Base-by-base conservation (phyloP, 805 yeast genomes). In the Torulaspora quercuum region DNA sequence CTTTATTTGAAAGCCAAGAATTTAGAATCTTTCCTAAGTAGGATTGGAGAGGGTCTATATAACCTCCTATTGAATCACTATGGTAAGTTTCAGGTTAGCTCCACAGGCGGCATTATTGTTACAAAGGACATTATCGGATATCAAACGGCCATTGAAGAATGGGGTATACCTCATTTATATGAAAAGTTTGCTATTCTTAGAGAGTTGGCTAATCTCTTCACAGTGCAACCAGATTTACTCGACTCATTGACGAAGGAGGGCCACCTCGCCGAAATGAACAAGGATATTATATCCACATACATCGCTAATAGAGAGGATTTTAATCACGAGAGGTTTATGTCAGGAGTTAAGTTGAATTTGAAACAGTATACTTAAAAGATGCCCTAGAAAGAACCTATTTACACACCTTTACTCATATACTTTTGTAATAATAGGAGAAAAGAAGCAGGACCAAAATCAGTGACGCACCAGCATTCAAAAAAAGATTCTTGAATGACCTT, bases 181-280 rank as follows among this genome's bases (percentile, higher is more conserved):
- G 83, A 78, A 21, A 72, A 73, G 39, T 81, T 84, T 63, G 77
- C 76, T 33, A 70, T 86, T 8, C 64, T 89, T 44, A 75, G 87
- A 55, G 95, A 88, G 48, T 73, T 89, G 43, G 87, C 90, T 20
- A 86, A 85, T 51, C 65, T 89, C 41, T 89, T 80, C 58, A 81
- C 95, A 0, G 95, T 86, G 11, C 92, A 84, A 53, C 82, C 90
- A 2, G 83, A 83, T 39, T 70, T 85, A 49, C 65, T 88, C 37
- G 78, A 78, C 45, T 83, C 95, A 1, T 69, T 88, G 52, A 78
- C 87, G 2, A 78, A 80, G 25, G 95, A 87, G 52, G 92, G 95
- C 1, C 86, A 80, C 49, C 66, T 88, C 44, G 78, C 80, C 1
- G 70, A 69, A 39, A 68, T 86, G 55, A 80, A 78, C 53, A 78